Base-by-base conservation (phyloP, 2,329 filamentous ascomycete genomes). In the Scopulariopsis brevicaulis region DNA sequence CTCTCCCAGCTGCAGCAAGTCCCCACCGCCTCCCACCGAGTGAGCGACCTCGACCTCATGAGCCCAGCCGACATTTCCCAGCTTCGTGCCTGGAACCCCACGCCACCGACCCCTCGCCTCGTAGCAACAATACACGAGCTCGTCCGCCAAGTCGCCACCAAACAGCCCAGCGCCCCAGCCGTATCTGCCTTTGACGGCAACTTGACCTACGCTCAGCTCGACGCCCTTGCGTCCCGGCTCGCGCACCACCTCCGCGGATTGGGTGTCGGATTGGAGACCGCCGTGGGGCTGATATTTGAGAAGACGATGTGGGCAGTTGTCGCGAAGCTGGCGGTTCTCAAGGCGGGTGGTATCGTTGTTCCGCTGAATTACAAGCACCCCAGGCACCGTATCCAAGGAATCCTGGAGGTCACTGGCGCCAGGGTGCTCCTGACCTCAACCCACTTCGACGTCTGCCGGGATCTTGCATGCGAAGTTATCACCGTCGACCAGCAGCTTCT, bases 131-230 rank as follows among this genome's bases (percentile, higher is more conserved):
- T 43, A 10, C 37, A 43, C 11, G 37, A 15, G 12, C 37, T 43
- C 37, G 12, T 43, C 37, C 37, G 37, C 37, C 12, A 43, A n/a
- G 18, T 15, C 12, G 37, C 37, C 18, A 14, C 18, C 37, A n/a
- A 43, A 15, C 67, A 71, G 3, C 74, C 76, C 1, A 62, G 69
- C n/a, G 66, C 68, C 20, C 61, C 69, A 4, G 77, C 77, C 28
- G 70, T 80, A 18, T 65, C 74, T 57, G 77, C 77, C 0, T 79
- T 76, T 75, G 77, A 80, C 59, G 77, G 77, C 35, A 64, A 65
- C 57, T 70, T 77, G 57, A 77, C 74, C 2, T 80, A 79, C 60
- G 56, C 63, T 37, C 70, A 78, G 54, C 66, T 79, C 2, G 74
- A 78, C 40, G 61, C 63, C 1, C 65, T 73, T 12, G 76, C 77